phyloP scores from a whole-genome alignment of 352 stramenopile species.

The Phytophthora pini region DNA sequence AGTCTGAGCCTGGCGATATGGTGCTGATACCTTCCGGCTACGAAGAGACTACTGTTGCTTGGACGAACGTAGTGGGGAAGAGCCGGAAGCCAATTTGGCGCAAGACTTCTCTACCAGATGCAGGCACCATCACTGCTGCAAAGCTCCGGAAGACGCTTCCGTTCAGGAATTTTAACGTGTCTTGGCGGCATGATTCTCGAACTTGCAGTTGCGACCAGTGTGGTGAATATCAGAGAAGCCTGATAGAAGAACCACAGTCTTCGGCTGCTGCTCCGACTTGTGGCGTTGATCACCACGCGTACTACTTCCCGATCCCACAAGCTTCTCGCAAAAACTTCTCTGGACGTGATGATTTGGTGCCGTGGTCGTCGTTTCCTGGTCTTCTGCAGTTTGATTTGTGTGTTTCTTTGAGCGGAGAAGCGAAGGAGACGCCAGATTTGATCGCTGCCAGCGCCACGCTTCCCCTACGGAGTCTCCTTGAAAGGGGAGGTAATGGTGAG shows the following conservation, averaged over 20 bases:
- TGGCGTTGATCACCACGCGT: conserved; percentile 84
- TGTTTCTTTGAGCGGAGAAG: conserved; percentile 70
- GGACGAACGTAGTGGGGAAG: conserved; percentile 75
- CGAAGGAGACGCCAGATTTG: conserved; percentile 71
- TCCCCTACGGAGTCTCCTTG: conserved; percentile 51
- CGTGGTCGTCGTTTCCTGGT: conserved; percentile 79
- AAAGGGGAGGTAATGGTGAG: conserved; percentile 35
- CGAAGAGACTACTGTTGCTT: conserved; percentile 72
- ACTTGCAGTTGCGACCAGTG: conserved; percentile 66
- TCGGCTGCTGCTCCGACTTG: conserved; percentile 28
- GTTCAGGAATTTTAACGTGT: conserved; percentile 84
- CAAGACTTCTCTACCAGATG: conserved; percentile 36
- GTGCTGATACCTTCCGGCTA: conserved; percentile 74
- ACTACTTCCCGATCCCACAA: conserved; percentile 83
- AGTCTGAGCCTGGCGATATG: conserved; percentile 51
- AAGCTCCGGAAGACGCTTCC: conserved; percentile 71
- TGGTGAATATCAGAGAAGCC: conserved; percentile 31
- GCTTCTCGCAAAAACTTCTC: conserved; percentile 80
- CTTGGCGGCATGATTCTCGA: conserved; percentile 66
- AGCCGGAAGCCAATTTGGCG: conserved; percentile 58
- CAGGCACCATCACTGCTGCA: conserved; percentile 30
- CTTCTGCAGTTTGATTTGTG: conserved; percentile 80
- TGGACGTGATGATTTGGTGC: conserved; percentile 74
- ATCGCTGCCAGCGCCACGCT: conserved; percentile 65
- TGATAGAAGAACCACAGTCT: conserved; percentile 7